Percentiles rank a stretch among this genome's conserved stretches.
These are phyloP conservation scores for Hygrophoropsis aurantiaca DNA, from an alignment of 768 basidiomycete genomes.

Conservation along the genomic window DNA sequence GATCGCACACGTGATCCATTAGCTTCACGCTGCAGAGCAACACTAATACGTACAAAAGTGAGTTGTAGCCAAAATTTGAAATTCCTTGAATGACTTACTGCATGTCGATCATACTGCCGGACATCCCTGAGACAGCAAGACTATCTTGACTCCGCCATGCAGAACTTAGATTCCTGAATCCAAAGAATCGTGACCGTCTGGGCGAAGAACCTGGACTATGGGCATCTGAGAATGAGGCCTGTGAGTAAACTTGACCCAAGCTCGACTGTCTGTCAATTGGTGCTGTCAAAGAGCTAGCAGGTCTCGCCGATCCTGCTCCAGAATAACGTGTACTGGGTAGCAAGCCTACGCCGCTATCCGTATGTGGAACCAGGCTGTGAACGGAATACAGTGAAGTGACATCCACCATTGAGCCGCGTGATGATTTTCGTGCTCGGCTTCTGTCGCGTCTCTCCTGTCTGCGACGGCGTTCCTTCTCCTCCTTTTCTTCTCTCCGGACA, in stretches of 20 bases:
- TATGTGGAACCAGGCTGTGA: slow-evolving; percentile 52
- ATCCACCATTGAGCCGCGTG: slow-evolving; percentile 68
- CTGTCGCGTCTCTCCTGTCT: slow-evolving; percentile 64
- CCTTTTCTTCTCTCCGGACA: slow-evolving; percentile 75
- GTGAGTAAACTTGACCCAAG: slow-evolving; percentile 67
- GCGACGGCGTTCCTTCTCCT: slow-evolving; percentile 67
- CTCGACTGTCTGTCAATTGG: slow-evolving; percentile 58
- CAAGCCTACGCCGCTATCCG: slow-evolving; percentile 57
- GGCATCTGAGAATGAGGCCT: slow-evolving; percentile 78
- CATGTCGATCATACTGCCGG: slow-evolving; percentile 91
- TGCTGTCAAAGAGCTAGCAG: slow-evolving; percentile 60
- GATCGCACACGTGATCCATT: slow-evolving; percentile 30
- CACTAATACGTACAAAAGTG: slow-evolving; percentile 38
- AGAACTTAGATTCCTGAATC: slow-evolving; percentile 65
- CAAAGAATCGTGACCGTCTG: slow-evolving; percentile 75
- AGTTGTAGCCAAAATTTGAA: slow-evolving; percentile 1
- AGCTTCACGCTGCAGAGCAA: slow-evolving; percentile 74
- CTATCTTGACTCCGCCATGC: slow-evolving; percentile 83
- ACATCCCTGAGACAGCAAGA: slow-evolving; percentile 75
- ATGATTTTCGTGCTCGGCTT: slow-evolving; percentile 65
- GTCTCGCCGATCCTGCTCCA: slow-evolving; percentile 50
- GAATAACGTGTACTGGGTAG: slow-evolving; percentile 65
- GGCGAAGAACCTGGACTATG: slow-evolving; percentile 70
- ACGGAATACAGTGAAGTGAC: slow-evolving; percentile 73
- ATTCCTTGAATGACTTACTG: slow-evolving; percentile 57